These are phyloP conservation scores for Podospora tetraspora DNA, from an alignment of 495 filamentous ascomycete species.

Conservation along the genomic window DNA sequence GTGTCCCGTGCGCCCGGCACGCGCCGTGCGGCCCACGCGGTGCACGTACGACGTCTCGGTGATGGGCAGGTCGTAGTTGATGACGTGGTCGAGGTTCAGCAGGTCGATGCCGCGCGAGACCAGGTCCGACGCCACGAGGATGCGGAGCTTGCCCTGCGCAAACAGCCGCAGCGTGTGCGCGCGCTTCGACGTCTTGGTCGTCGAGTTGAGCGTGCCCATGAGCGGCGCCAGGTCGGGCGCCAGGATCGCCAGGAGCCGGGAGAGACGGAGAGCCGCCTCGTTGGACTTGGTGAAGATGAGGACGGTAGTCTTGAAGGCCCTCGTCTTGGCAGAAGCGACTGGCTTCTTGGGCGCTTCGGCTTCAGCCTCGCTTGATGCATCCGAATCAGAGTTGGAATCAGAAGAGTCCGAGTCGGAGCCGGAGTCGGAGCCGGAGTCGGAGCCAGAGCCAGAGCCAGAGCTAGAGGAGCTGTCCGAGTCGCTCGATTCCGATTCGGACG, in stretches of 20 bases:
- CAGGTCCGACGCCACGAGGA: constrained; percentile 86
- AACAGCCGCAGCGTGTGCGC: constrained; percentile 59
- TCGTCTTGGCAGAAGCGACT: background rate
- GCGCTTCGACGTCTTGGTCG: constrained; percentile 58
- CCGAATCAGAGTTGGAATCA: constrained; percentile 14
- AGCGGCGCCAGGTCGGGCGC: constrained; percentile 50
- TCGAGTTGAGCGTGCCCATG: constrained; percentile 70
- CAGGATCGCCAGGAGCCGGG: constrained; percentile 67
- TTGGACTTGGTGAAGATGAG: constrained; percentile 88
- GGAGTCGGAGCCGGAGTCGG: constrained; percentile 20
- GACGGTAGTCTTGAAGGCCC: constrained; percentile 37
- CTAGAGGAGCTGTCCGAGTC: constrained; percentile 25
- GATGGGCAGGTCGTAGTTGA: constrained; percentile 91
- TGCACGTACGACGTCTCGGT: constrained; percentile 82
- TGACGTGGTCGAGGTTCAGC: constrained; percentile 67
- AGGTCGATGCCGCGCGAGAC: constrained; percentile 92
- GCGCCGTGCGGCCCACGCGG: constrained; percentile 84
- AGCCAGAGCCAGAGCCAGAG: constrained; percentile 9
- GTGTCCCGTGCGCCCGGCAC: constrained; percentile 68
- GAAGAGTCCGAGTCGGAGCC: constrained; percentile 29
- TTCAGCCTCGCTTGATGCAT: constrained; percentile 6
- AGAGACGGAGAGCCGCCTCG: constrained; percentile 73
- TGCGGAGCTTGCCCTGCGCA: constrained; percentile 53
- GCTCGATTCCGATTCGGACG: constrained; percentile 24
- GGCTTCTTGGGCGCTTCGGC: constrained; percentile 1